phyloP scores from a whole-genome alignment of 768 basidiomycete genomes.

The Tremella yokohamensis region DNA sequence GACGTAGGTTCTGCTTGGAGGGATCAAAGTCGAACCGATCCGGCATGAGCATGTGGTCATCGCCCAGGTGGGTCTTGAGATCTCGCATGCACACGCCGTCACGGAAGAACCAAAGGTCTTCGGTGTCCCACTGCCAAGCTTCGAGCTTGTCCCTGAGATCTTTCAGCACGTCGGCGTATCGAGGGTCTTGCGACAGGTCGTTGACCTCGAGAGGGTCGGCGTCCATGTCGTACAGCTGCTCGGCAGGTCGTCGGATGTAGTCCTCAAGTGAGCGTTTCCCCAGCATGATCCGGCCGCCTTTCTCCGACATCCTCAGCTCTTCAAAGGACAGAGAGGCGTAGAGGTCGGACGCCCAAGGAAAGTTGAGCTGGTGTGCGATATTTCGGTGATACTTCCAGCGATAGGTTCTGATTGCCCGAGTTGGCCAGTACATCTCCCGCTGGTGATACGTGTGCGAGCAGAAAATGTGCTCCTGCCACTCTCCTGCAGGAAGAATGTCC shows the following conservation, averaged over 20 bases:
- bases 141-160: conserved; percentile 13
- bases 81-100: conserved; percentile 14
- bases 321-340: conserved; percentile 24
- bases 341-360: conserved; percentile 27
- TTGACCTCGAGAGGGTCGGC: conserved; percentile 23
- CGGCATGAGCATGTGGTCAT: too few species aligned
- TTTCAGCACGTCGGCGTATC: conserved; percentile 1
- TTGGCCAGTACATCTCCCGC: conserved; percentile 27
- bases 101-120: conserved; percentile 23
- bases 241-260: conserved; percentile 22
- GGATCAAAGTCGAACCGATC: too few species aligned
- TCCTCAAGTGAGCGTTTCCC: conserved; percentile 15
- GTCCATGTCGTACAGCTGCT: conserved; percentile 27
- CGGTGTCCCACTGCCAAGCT: conserved; percentile 20
- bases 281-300: background rate
- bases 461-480: conserved; percentile 29
- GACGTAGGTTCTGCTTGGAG: too few species aligned
- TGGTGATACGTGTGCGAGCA: conserved; percentile 31
- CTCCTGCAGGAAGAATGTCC: conserved; percentile 6
- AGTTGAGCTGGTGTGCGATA: conserved; percentile 29
- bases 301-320: conserved; percentile 10
- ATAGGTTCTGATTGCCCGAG: conserved; percentile 14
- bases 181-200: conserved; percentile 16
- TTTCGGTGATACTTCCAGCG: conserved; percentile 28
- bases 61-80: too few species aligned